phyloP scores from a whole-genome alignment of 2,329 filamentous ascomycete genomes.

The Xylaria digitata region DNA sequence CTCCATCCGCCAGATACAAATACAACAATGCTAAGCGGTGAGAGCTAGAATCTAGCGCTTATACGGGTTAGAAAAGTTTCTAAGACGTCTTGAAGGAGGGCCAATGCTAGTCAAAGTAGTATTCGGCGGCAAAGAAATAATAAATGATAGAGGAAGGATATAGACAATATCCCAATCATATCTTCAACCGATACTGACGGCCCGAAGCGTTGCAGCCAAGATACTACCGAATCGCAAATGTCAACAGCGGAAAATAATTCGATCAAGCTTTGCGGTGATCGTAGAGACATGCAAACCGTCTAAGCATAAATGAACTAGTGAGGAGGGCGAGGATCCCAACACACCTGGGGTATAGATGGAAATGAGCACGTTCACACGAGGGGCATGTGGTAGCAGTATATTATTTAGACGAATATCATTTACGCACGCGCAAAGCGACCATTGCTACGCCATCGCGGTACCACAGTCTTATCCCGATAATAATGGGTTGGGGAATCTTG shows the following conservation, averaged over 20 bases:
- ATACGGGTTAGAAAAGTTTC: no score
- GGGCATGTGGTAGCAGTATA: not conserved
- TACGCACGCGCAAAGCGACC: not conserved
- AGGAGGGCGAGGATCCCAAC: not conserved
- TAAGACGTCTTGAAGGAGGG: no score
- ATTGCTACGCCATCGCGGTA: not conserved
- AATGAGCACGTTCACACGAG: not conserved
- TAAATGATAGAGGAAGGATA: not conserved
- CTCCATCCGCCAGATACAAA: no score
- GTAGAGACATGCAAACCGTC: not conserved
- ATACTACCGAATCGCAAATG: not conserved
- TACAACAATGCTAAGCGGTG: no score
- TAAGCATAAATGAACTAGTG: not conserved
- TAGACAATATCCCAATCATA: not conserved
- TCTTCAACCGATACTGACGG: not conserved
- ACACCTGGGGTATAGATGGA: slow-evolving; percentile 5
- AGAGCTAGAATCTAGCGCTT: no score
- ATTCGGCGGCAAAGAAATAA: not conserved
- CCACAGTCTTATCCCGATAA: not conserved
- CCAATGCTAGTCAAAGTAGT: not conserved
- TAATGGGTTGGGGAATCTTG: not conserved
- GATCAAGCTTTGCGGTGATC: not conserved
- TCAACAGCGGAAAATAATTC: not conserved
- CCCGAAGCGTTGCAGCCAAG: not conserved
- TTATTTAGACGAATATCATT: not conserved